A percentile compares a stretch with the other conserved stretches of the same genome.
Conservation (phyloP, 2,329 filamentous ascomycete species). For the Fusarium paranaense region DNA sequence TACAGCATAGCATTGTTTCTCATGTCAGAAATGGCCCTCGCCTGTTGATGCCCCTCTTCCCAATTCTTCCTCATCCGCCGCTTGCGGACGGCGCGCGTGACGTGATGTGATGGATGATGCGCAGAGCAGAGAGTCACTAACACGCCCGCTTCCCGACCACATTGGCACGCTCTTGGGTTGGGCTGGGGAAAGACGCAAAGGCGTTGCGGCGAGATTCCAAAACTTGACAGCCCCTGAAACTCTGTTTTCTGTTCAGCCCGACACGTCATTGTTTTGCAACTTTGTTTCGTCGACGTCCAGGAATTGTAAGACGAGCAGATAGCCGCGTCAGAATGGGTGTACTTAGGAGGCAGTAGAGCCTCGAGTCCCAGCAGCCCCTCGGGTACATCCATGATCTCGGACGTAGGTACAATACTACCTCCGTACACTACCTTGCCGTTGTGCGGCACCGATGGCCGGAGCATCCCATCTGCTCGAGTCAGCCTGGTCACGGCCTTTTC, state of each 20-base stretch:
- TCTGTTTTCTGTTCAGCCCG: slow-evolving; percentile 1
- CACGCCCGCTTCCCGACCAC: not conserved
- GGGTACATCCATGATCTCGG: not conserved
- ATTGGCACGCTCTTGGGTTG: not conserved
- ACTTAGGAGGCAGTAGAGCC: not conserved
- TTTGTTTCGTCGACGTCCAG: not conserved
- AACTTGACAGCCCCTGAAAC: slow-evolving; percentile 27
- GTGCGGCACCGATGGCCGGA: slow-evolving; percentile 18
- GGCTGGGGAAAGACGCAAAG: not conserved
- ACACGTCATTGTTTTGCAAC: slow-evolving; percentile 28
- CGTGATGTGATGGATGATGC: slow-evolving; percentile 25
- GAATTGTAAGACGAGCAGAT: not conserved
- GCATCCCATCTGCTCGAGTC: slow-evolving; percentile 25
- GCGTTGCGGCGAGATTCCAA: not conserved
- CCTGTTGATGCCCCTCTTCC: not conserved
- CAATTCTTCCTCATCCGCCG: slow-evolving; percentile 7
- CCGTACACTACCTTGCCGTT: not conserved
- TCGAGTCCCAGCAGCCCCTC: not conserved
- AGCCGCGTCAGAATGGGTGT: slow-evolving; percentile 2
- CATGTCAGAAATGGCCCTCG: not conserved
- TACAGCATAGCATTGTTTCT: not conserved
- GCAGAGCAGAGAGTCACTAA: slow-evolving; percentile 10
- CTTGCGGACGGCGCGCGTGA: slow-evolving; percentile 33
- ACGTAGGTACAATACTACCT: not conserved
- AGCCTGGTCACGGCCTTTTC: slow-evolving; percentile 6